Evolutionary conservation across 2,329 filamentous ascomycete species (phyloP).

Genomic region (Macroventuria anomochaeta): DNA sequence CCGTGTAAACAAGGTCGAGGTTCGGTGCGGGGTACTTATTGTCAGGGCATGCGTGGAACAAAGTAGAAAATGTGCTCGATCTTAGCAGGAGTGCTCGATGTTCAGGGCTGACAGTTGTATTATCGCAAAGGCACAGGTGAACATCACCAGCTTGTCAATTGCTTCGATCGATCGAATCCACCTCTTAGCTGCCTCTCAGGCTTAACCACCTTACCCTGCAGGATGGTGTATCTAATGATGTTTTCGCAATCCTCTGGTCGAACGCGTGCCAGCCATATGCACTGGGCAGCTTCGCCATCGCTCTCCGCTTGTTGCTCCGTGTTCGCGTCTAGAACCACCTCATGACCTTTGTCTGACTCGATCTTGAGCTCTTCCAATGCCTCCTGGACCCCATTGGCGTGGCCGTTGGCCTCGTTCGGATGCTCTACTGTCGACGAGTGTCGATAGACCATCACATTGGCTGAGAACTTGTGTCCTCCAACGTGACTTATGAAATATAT

Average conservation of each 20-base stretch:
- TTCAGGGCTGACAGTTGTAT: too few species aligned
- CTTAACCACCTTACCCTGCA: conserved; percentile 95
- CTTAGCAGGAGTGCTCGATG: too few species aligned
- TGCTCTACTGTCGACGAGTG: conserved; percentile 48
- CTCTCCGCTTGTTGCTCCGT: conserved; percentile 48
- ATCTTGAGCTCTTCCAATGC: conserved; percentile 49
- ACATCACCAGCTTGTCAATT: conserved; percentile 82
- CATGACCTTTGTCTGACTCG: conserved; percentile 46
- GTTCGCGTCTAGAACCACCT: conserved; percentile 41
- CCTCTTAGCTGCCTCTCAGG: conserved; percentile 83
- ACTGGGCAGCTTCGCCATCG: conserved; percentile 70
- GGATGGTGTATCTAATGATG: conserved; percentile 83
- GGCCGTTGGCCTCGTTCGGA: conserved; percentile 27
- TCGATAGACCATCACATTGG: conserved; percentile 92
- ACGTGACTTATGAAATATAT: conserved; percentile 98
- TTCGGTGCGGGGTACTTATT: too few species aligned
- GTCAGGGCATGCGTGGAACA: too few species aligned
- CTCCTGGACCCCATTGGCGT: conserved; percentile 40
- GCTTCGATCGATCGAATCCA: conserved; percentile 84
- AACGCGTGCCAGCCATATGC: conserved; percentile 90
- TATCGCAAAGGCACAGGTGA: neutral
- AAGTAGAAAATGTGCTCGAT: too few species aligned
- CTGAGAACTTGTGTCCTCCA: conserved; percentile 94
- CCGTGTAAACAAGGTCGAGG: too few species aligned
- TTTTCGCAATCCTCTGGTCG: conserved; percentile 91